A percentile compares a stretch with the other conserved stretches of the same genome.
These are phyloP conservation scores for Saccharomycopsis hybrid DNA, from an alignment of 1,139 yeast species.

Conservation along the genomic window DNA sequence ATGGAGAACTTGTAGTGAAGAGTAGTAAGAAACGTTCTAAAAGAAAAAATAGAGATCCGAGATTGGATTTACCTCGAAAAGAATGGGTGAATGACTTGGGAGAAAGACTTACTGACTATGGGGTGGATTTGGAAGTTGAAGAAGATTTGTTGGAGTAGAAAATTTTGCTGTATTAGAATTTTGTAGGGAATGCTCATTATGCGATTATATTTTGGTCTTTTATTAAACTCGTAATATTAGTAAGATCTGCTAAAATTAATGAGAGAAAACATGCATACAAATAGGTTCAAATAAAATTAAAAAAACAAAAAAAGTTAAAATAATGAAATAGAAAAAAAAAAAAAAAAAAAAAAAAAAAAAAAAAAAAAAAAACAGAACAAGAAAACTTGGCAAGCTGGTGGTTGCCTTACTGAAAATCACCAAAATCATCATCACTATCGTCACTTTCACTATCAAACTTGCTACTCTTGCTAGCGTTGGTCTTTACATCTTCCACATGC, in stretches of 20 bases:
- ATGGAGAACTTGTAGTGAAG: conserved; percentile 7
- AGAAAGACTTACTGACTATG: conserved; percentile 74
- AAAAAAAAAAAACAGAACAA: not conserved
- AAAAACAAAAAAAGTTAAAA: not conserved
- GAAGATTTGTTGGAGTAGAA: conserved; percentile 24
- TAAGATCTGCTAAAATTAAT: too few species aligned
- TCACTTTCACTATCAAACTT: conserved; percentile 9
- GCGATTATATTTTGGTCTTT: too few species aligned
- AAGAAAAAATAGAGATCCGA: not conserved
- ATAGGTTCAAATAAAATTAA: not conserved
- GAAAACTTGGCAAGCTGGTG: not conserved
- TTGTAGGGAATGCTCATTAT: too few species aligned
- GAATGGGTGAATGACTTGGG: conserved; percentile 80
- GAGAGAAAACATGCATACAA: too few species aligned
- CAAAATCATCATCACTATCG: conserved; percentile 22
- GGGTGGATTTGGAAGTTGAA: conserved; percentile 76
- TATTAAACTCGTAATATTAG: too few species aligned
- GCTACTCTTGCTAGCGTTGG: not conserved
- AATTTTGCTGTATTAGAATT: not conserved
- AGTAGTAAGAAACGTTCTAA: not conserved
- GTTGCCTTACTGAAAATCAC: not conserved
- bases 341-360: not conserved
- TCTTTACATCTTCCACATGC: too few species aligned
- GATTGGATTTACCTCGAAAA: conserved; percentile 33
- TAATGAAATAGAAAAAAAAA: too few species aligned